Evolutionary conservation across 2,329 filamentous ascomycete genomes (phyloP).

Genomic region (Colletotrichum endophyticum): DNA sequence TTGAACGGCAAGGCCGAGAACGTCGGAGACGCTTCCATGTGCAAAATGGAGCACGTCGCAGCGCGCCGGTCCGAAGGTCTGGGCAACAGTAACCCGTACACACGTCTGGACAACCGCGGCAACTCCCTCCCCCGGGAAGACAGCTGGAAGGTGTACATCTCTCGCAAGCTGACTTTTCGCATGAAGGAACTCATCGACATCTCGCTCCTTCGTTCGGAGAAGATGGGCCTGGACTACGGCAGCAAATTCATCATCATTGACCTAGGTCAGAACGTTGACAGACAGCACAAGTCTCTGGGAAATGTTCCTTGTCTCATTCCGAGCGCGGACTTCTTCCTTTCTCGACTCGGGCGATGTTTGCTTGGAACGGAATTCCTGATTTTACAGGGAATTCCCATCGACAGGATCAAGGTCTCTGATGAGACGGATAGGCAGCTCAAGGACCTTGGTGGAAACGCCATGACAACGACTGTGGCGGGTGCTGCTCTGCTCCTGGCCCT

Average conservation of each 20-base stretch:
- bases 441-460: constrained; percentile 80
- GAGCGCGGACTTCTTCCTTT: constrained; percentile 63
- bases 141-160: constrained; percentile 55
- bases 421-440: constrained; percentile 68
- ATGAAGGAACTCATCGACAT: constrained; percentile 73
- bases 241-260: constrained; percentile 59
- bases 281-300: constrained; percentile 58
- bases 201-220: constrained; percentile 54
- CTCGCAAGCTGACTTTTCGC: constrained; percentile 55
- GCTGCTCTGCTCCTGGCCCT: constrained; percentile 65
- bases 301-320: constrained; percentile 74
- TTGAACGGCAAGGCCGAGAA: constrained; percentile 28
- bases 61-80: constrained; percentile 56
- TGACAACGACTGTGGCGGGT: constrained; percentile 76
- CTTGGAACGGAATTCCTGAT: constrained; percentile 66
- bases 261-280: constrained; percentile 75
- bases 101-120: constrained; percentile 62
- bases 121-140: constrained; percentile 56
- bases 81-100: constrained; percentile 61
- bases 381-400: constrained; percentile 72
- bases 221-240: constrained; percentile 54
- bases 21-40: constrained; percentile 58
- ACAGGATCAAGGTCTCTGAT: constrained; percentile 66
- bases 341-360: constrained; percentile 63
- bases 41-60: constrained; percentile 63